Evolutionary conservation across 805 yeast species (phyloP).

Genomic region (Nakazawaea populi): DNA sequence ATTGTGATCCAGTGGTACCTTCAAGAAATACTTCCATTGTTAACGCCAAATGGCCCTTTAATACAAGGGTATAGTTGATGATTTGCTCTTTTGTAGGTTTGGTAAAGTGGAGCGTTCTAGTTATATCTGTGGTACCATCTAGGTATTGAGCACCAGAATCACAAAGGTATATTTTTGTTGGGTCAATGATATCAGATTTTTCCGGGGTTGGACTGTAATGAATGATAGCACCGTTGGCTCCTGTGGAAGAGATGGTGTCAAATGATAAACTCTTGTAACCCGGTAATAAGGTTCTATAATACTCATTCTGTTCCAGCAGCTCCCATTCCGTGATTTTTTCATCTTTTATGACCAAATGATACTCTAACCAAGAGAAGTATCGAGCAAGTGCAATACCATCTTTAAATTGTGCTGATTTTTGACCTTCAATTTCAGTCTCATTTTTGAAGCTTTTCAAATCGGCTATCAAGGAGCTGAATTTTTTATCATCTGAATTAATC

Average conservation of each 20-base stretch:
- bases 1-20: constrained; percentile 65
- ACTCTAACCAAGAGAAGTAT: constrained; percentile 80
- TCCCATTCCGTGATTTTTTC: constrained; percentile 50
- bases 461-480: constrained; percentile 31
- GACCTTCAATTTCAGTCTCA: constrained; percentile 61
- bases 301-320: constrained; percentile 49
- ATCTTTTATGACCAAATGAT: constrained; percentile 36
- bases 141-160: constrained; percentile 91
- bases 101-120: constrained; percentile 75
- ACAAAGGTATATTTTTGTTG: constrained; percentile 61
- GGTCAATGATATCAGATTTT: constrained; percentile 55
- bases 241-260: constrained; percentile 72
- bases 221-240: constrained; percentile 68
- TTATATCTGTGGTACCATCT: constrained; percentile 92
- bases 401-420: constrained; percentile 68
- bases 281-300: constrained; percentile 32
- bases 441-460: constrained; percentile 75
- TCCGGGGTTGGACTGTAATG: constrained; percentile 69
- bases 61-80: constrained; percentile 72
- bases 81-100: constrained; percentile 52
- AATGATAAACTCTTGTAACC: constrained; percentile 66
- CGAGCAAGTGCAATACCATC: constrained; percentile 77
- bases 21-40: constrained; percentile 77
- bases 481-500: constrained; percentile 1
- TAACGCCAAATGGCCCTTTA: constrained; percentile 87